Base-by-base conservation (phyloP, 768 basidiomycete genomes). In the Gelatoporia subvermispora region DNA sequence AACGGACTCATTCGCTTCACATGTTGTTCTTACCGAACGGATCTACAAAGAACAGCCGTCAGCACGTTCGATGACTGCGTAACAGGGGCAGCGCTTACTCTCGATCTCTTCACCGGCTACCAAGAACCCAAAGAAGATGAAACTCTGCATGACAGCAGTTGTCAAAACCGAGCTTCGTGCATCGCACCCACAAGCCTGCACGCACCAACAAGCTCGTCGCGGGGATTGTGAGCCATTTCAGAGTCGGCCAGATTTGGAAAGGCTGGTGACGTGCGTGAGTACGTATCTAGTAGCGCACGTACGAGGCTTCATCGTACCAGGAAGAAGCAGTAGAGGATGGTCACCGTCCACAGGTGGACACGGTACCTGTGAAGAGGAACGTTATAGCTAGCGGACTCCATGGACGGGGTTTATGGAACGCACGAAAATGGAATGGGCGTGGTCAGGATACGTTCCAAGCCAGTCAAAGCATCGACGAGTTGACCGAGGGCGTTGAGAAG, bases 381-480 rank as follows among this genome's bases (percentile, higher is more conserved):
- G 28, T 31, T 31, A 5, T 31, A 5, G 13, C 7, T 31, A 7
- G 13, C 5, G 13, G 5, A 7, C 28, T 31, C 28, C 7, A 13
- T 31, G 34, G 47, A 41, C 49, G 34, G 28, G 28, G 4, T 24
- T 36, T 10, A 49, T 42, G 20, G 2, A 4, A 65, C 76, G 36
- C 54, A 85, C 77, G 84, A 86, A 66, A 84, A 87, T 9, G 85
- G 86, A 39, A 88, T 85, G 3, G 85, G 85, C 1, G 84, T 85
- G 0, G 84, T 87, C 4, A 88, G 70, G 52, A 87, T 85, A 36
- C 86, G 70, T 57, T 88, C 85, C 1, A 88, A 68, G 3, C 82
- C 81, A 10, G 84, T 85, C 41, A 88, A 66, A 23, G 78, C 75
- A 47, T 86, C 83, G 3, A 82, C 78, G 18, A 85, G 72, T 50